phyloP scores from a whole-genome alignment of 1,139 yeast genomes.

The Suhomyces kunorum region DNA sequence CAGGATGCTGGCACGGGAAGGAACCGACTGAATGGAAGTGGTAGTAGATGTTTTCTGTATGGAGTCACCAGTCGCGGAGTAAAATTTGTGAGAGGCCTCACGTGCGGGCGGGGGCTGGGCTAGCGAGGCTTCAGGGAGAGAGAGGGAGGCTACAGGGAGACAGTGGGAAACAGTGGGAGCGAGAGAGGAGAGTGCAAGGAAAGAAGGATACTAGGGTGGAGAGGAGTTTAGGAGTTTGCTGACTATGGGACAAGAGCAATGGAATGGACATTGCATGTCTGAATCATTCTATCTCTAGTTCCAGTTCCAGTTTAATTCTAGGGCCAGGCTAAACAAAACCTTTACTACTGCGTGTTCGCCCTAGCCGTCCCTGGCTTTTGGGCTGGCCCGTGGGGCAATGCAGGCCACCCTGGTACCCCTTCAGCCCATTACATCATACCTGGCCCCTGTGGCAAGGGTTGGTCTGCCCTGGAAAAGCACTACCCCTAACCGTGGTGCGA shows the following conservation, averaged over 20 bases:
- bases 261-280: too few relatives aligned
- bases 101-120: neutral
- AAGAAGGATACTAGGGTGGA: neutral
- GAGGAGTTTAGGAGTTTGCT: neutral
- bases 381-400: too few relatives aligned
- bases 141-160: neutral
- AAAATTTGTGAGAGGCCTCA: slow-evolving; percentile 1
- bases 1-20: neutral
- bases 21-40: neutral
- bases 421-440: too few relatives aligned
- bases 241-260: neutral
- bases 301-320: too few relatives aligned
- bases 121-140: neutral
- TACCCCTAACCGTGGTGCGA: too few relatives aligned
- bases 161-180: neutral
- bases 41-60: slow-evolving; percentile 1
- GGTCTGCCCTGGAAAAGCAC: too few relatives aligned
- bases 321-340: too few relatives aligned
- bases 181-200: neutral
- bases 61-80: slow-evolving; percentile 5
- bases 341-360: too few relatives aligned
- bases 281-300: too few relatives aligned
- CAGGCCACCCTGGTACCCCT: too few relatives aligned
- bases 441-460: too few relatives aligned
- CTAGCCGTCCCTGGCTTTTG: too few relatives aligned